phyloP scores from a whole-genome alignment of 805 yeast species.

The Komagataella kurtzmanii region DNA sequence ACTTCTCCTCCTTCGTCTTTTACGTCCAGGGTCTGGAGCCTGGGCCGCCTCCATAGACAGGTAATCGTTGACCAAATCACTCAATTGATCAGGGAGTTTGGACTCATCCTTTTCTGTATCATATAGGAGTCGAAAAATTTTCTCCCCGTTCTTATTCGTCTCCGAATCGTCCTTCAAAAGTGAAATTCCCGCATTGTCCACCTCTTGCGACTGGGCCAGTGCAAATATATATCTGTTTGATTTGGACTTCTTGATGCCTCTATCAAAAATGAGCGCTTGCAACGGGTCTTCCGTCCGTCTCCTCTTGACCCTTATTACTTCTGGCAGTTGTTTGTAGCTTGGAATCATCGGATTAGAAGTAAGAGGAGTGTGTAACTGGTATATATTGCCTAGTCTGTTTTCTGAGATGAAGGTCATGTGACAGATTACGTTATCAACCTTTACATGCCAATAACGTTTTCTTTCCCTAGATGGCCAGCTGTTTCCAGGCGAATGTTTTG shows the following conservation, averaged over 20 bases:
- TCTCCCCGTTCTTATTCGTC: slow-evolving; percentile 5
- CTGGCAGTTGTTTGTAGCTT: slow-evolving; percentile 25
- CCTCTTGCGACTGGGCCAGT: slow-evolving; percentile 23
- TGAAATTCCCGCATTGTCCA: slow-evolving; percentile 20
- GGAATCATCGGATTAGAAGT: neutral
- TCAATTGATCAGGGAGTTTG: slow-evolving; percentile 44
- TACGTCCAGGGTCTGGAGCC: neutral
- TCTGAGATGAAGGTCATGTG: neutral
- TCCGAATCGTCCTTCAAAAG: slow-evolving; percentile 1
- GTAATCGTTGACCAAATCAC: slow-evolving; percentile 63
- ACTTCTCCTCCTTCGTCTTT: neutral
- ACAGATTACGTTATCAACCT: neutral
- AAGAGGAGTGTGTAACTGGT: neutral
- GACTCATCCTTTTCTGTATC: slow-evolving; percentile 9
- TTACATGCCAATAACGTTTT: neutral
- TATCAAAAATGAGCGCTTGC: slow-evolving; percentile 40
- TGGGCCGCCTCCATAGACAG: slow-evolving; percentile 22
- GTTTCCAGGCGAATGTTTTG: neutral
- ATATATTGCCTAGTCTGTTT: neutral
- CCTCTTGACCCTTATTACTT: slow-evolving; percentile 71
- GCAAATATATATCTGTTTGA: slow-evolving; percentile 24
- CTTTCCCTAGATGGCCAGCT: neutral
- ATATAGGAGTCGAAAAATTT: slow-evolving; percentile 1
- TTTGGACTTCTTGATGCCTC: slow-evolving; percentile 25
- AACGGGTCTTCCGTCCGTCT: slow-evolving; percentile 81